Evolutionary conservation across 2,329 filamentous ascomycete genomes (phyloP), one percentile per base, ranked within the genome.

Genomic region (Colletotrichum echinochloae): DNA sequence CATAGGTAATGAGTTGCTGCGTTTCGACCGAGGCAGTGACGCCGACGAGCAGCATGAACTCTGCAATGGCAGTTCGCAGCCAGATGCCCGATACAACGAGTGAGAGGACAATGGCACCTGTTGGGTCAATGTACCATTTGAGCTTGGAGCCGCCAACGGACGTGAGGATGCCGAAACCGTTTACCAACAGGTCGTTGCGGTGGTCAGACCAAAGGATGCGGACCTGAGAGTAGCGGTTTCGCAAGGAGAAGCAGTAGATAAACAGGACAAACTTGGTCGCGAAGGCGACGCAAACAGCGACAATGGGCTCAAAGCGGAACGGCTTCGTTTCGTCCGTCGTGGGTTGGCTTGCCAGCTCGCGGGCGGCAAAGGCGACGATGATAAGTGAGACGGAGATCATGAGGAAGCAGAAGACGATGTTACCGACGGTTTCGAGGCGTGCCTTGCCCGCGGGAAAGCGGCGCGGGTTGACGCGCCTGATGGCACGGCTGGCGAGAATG

Each of bases 191-290:
- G 78, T 98, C 96, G 78, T 98, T 98, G 73, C 96, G 91, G 83
- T 99, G 96, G 77, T 98, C 95, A 81, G 97, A 93, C 94, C 94
- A 98, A n/a, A 98, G 85, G 78, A 98, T 98, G 65, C 92, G 89
- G 73, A 98, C 90, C 80, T 98, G 94, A 71, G 90, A 94, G 84
- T 98, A 97, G 77, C 93, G 93, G 83, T 98, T 92, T 74, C 95
- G 91, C 76, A 98, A 82, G 5, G 93, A 90, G 89, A 92, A 98
- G 83, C 95, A 98, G 84, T 98, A 98, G 35, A 97, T 75, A 80
- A 98, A 98, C 0, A 98, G 86, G 7, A 76, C 77, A n/a, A 98
- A 84, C 79, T 98, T 98, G 26, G 94, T 97, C 51, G 80, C 81
- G 78, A 98, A 97, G 16, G 95, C 96, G 57, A 94, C 87, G 51